Conservation (phyloP, 2,329 filamentous ascomycete species). For the Elsinoe ampelina region DNA sequence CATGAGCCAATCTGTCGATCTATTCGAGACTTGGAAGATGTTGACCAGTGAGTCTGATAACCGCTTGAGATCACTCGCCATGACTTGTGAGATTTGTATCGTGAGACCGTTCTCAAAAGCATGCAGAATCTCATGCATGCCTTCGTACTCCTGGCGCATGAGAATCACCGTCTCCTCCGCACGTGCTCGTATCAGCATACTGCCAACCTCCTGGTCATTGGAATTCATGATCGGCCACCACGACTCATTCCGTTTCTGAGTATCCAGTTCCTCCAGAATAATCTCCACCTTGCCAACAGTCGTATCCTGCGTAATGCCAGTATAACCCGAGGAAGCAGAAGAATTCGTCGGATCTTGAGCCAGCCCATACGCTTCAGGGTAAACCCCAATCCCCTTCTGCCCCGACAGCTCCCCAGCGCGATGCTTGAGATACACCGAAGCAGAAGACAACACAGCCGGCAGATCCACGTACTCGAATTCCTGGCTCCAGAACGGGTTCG, state of each 20-base stretch:
- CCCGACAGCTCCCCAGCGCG: conserved; percentile 29
- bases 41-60: conserved; percentile 81
- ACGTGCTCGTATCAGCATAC: conserved; percentile 72
- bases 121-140: conserved; percentile 73
- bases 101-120: conserved; percentile 77
- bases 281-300: conserved; percentile 70
- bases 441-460: conserved; percentile 56
- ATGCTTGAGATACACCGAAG: conserved; percentile 64
- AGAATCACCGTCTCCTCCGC: conserved; percentile 87
- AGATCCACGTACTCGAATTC: conserved; percentile 69
- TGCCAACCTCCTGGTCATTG: conserved; percentile 65
- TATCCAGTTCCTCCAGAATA: conserved; percentile 66
- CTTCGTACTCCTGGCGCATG: conserved; percentile 74
- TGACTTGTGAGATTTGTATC: conserved; percentile 67
- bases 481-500: conserved; percentile 73
- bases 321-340: conserved; percentile 31
- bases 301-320: conserved; percentile 39
- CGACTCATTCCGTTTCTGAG: conserved; percentile 69
- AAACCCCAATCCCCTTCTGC: conserved; percentile 4
- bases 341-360: conserved; percentile 26
- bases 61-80: conserved; percentile 68
- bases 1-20: conserved; percentile 81
- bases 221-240: conserved; percentile 77
- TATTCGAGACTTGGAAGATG: conserved; percentile 87
- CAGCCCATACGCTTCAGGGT: conserved; percentile 28